Evolutionary conservation across 306 rosid genomes (phyloP), one percentile per base, ranked within the genome.

Genomic region (Calophaca sinica): DNA sequence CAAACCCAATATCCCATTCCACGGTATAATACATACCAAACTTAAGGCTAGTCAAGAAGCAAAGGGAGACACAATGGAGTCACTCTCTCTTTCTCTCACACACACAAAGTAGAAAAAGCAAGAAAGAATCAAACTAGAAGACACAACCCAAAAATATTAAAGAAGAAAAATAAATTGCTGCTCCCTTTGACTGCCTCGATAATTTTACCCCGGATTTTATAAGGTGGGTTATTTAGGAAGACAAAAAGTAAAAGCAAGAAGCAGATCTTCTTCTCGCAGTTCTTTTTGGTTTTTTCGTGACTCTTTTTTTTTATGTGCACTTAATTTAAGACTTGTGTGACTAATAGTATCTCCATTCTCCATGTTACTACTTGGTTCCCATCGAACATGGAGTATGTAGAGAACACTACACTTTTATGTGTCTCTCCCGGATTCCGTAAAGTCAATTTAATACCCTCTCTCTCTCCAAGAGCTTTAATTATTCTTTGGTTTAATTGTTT

Each of bases 111-210:
- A 74, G 77, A 62, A 53, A 89, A 84, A 84, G 82, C 80, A 69
- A 75, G n/a, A 74, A 49, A 80, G 82, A 63, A 82, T 49, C 68
- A 79, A 83, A 73, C 61, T 72, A 65, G 44, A 54, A 72, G 46
- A 42, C 74, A 68, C 33, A 4, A 9, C 48, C 10, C 8, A 62
- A 79, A 67, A 20, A 14, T n/a, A 46, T 14, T 35, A 35, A 62
- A 32, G 2, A 50, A 33, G 4, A 3, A 64, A 70, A 75, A 76
- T 59, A 46, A 70, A 55, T 44, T 31, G 65, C 70, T 77, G 80
- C 75, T 70, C 38, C 82, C 88, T 88, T 91, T 91, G 93, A 89
- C 94, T 86, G 84, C 92, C 94, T 87, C 94, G 89, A 81, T 74
- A 55, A 46, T 84, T 81, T 78, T 49, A 75, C 52, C 78, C 68